Base-by-base conservation (phyloP, 2,329 filamentous ascomycete genomes). In the Colletotrichum gloeosporioides region DNA sequence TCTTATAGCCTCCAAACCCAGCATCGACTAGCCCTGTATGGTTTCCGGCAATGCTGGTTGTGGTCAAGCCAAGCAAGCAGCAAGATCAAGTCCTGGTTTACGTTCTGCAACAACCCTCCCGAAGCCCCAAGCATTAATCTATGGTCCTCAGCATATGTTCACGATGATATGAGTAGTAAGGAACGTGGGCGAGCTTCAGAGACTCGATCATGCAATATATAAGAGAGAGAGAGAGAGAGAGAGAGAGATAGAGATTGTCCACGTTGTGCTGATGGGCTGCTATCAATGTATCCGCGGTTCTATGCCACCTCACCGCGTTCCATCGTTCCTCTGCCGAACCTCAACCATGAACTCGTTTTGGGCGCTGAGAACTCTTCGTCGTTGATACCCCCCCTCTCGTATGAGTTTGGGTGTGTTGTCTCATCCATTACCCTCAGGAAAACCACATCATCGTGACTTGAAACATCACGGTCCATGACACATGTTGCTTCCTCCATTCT, bases 371-470 rank as follows among this genome's bases (percentile, higher is more conserved):
- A n/a, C 18, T 49, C 39, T 18, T 49, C 1, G 5, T 10, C 39
- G n/a, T 49, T 3, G 22, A 49, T 6, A 2, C 18, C 18, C 0
- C 39, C 18, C 39, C 0, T 49, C 6, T n/a, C 39, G 39, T n/a
- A 44, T 6, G 39, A 44, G 5, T n/a, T 3, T 6, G 15, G 15
- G 39, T 44, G 39, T 44, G 4, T n/a, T 44, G 8, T 18, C 4
- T 4, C 5, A 44, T 6, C 18, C 39, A 49, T 0, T 22, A 49
- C 18, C 18, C 18, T n/a, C 18, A 44, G 1, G n/a, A 44, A n/a
- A 0, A 0, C 0, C 39, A 49, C 2, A n/a, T 18, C 39, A 49
- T 3, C 39, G 1, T 49, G 39, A 1, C 0, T 49, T 49, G 39
- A n/a, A 2, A 0, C 10, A 49, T n/a, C 9, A 49, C 39, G 9